A percentile compares a stretch with the other conserved stretches of the same genome.
Evolutionary conservation across 1,284 basidiomycete genomes (phyloP).

Genomic region (Meripilus lineatus): DNA sequence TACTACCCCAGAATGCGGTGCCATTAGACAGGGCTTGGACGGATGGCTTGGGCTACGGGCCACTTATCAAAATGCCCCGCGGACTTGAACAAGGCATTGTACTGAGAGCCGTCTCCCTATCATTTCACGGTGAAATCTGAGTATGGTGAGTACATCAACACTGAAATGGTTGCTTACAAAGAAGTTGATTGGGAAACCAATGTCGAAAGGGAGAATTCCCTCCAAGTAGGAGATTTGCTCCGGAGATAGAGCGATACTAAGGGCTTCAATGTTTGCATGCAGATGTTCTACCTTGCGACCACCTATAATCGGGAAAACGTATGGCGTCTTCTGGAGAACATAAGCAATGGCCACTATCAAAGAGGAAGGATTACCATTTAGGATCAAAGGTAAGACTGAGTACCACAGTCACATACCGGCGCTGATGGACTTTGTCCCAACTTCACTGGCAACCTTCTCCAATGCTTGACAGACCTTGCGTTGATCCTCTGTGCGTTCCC

Average conservation of each 20-base stretch:
- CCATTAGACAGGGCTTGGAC: constrained; percentile 10
- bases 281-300: constrained; percentile 46
- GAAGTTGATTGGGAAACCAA: constrained; percentile 35
- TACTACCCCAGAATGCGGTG: too few species aligned
- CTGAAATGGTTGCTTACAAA: too few species aligned
- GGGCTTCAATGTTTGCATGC: constrained; percentile 37
- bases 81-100: constrained; percentile 10
- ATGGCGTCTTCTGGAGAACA: constrained; percentile 37
- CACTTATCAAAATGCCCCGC: constrained; percentile 17
- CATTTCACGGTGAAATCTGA: neutral
- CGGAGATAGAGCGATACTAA: constrained; percentile 34
- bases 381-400: neutral
- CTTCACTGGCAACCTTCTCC: constrained; percentile 16
- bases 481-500: constrained; percentile 28
- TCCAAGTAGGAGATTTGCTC: constrained; percentile 40
- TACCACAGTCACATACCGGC: constrained; percentile 2
- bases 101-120: constrained; percentile 16
- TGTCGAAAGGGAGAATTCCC: constrained; percentile 31
- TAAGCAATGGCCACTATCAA: constrained; percentile 46
- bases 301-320: constrained; percentile 38
- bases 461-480: constrained; percentile 17
- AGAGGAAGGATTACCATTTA: neutral
- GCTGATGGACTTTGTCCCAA: constrained; percentile 15
- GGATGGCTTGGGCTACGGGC: constrained; percentile 14
- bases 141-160: neutral